Evolutionary conservation across 805 yeast genomes (phyloP), one percentile per base, ranked within the genome.

Genomic region (Candida morakotiae): DNA sequence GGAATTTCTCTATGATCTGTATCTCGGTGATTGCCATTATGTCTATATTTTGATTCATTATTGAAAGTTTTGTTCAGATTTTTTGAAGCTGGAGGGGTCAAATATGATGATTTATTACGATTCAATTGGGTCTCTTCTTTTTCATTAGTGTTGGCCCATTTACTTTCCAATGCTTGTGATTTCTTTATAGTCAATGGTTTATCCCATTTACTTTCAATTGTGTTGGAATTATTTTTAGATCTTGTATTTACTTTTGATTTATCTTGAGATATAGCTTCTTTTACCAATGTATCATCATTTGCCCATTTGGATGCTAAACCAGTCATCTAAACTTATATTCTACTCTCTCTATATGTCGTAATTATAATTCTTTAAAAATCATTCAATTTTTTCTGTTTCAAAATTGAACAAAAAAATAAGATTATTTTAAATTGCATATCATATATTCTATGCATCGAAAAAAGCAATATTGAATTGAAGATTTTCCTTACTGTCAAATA

Each of bases 251-350:
- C n/a, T 17, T 28, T 19, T n/a, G 28, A 24, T 3, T 40, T 25
- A 30, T 57, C 63, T 35, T 58, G 61, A 1, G 38, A 32, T 7
- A 44, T 35, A 7, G 67, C 63, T 21, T 49, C 44, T n/a, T 43
- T 36, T 5, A 55, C 60, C 31, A 56, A 45, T 3, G 47, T 40
- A 11, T 47, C 58, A 28, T 56, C 62, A n/a, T 44, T 41, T 10
- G 71, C 71, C 71, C 71, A 66, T 45, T 51, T 57, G 3, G 59
- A 54, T 5, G 45, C 53, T 10, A 54, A 43, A 9, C 51, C 49
- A 17, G 43, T 34, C 49, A 45, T 49, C 9, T n/a, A n/a, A n/a
- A n/a, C n/a, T n/a, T n/a, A n/a, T n/a, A n/a, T n/a, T n/a, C n/a
- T n/a, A n/a, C n/a, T n/a, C n/a, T n/a, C n/a, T n/a, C n/a, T n/a